Evolutionary conservation across 371 early-diverging fungal species (phyloP).

Genomic region (Syncephalastrum contaminatum): DNA sequence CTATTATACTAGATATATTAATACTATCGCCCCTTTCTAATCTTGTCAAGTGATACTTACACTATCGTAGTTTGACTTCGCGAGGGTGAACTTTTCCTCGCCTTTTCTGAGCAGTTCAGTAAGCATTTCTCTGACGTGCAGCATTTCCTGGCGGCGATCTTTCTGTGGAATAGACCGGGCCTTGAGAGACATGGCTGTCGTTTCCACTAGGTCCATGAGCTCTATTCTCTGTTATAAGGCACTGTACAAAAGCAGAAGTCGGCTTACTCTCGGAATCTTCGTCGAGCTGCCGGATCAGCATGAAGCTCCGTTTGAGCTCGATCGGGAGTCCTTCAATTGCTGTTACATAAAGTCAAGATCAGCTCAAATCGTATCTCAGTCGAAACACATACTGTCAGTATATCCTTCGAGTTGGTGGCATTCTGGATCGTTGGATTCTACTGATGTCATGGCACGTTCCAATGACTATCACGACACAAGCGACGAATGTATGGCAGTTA

Average conservation of each 20-base stretch:
- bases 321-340: slow-evolving; percentile 85
- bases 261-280: slow-evolving; percentile 69
- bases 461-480: no score
- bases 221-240: slow-evolving; percentile 23
- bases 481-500: no score
- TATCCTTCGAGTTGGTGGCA: slow-evolving; percentile 63
- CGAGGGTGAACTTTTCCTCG: slow-evolving; percentile 91
- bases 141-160: slow-evolving; percentile 58
- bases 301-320: slow-evolving; percentile 89
- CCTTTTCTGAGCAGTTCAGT: slow-evolving; percentile 80
- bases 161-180: no score
- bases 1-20: slow-evolving; percentile 34
- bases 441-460: no score
- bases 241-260: background rate
- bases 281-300: slow-evolving; percentile 88
- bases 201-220: slow-evolving; percentile 57
- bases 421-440: background rate
- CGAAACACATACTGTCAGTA: slow-evolving; percentile 67
- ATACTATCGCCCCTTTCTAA: background rate
- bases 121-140: slow-evolving; percentile 58
- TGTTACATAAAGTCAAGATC: slow-evolving; percentile 16
- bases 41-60: slow-evolving; percentile 45
- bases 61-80: slow-evolving; percentile 90
- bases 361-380: background rate
- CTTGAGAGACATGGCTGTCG: slow-evolving; percentile 36